Evolutionary conservation across 768 basidiomycete species (phyloP).

Genomic region (Suillus subalutaceus): DNA sequence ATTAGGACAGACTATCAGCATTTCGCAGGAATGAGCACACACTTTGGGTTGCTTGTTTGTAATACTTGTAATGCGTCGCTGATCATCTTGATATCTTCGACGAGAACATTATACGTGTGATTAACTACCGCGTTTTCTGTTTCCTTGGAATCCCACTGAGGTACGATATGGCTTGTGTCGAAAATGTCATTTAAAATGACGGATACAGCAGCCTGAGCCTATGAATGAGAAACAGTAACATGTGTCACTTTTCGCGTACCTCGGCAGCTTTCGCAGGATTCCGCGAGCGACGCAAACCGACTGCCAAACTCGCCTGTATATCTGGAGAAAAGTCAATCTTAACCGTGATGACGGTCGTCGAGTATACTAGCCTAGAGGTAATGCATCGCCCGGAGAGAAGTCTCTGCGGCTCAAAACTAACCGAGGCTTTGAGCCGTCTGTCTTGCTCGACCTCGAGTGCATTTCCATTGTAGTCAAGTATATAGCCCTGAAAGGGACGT

Average conservation of each 20-base stretch:
- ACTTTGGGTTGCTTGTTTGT: slow-evolving; percentile 6
- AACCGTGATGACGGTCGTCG: too few species aligned
- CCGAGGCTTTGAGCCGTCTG: not conserved
- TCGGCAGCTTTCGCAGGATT: slow-evolving; percentile 4
- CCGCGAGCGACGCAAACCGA: slow-evolving; percentile 3
- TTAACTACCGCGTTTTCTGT: not conserved
- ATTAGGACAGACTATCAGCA: not conserved
- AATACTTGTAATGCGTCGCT: slow-evolving; percentile 5
- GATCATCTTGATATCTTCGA: slow-evolving; percentile 8
- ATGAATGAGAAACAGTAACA: not conserved
- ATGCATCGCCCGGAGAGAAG: not conserved
- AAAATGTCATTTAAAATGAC: slow-evolving; percentile 9
- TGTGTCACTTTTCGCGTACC: not conserved
- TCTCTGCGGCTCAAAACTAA: slow-evolving; percentile 1
- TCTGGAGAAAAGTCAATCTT: not conserved
- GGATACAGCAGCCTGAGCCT: slow-evolving; percentile 5
- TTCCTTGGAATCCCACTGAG: slow-evolving; percentile 9
- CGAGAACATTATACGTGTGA: slow-evolving; percentile 1
- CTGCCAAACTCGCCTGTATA: slow-evolving; percentile 5
- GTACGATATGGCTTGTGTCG: slow-evolving; percentile 2
- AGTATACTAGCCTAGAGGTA: not conserved
- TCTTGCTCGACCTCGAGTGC: slow-evolving; percentile 7
- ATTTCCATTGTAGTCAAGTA: not conserved
- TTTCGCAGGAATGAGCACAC: not conserved
- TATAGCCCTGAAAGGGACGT: not conserved